Conservation (phyloP, 768 basidiomycete species). For the Cystobasidiopsis lactophilus region DNA sequence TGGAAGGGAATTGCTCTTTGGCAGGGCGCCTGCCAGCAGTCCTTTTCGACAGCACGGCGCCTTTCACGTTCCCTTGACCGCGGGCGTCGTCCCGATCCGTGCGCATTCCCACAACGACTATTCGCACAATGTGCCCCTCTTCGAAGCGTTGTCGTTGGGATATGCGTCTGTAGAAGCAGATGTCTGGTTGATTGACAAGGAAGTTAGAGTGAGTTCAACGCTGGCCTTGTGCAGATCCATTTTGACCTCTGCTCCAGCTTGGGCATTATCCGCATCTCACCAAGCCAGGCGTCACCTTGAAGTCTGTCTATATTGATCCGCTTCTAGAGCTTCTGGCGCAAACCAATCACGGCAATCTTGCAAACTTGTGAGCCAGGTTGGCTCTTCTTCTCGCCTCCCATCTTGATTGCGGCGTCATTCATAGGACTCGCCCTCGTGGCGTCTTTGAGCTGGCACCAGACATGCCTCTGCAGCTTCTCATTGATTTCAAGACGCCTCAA, state of each 20-base stretch:
- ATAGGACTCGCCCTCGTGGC: not conserved
- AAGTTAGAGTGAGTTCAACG: not conserved
- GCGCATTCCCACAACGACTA: not conserved
- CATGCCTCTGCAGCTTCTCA: not conserved
- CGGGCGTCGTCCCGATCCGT: not conserved
- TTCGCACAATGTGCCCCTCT: not conserved
- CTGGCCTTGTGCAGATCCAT: too few relatives aligned
- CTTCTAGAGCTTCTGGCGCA: not conserved
- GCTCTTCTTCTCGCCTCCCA: too few relatives aligned
- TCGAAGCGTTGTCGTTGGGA: not conserved
- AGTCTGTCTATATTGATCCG: not conserved
- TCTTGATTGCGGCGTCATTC: too few relatives aligned
- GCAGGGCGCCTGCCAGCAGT: too few relatives aligned
- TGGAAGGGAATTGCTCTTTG: too few relatives aligned
- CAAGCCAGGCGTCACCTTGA: not conserved
- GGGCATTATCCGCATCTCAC: not conserved
- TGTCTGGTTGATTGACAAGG: not conserved
- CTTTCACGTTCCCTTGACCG: not conserved
- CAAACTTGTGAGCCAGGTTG: too few relatives aligned
- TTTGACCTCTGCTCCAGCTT: not conserved
- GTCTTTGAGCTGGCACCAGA: not conserved
- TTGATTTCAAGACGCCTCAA: not conserved
- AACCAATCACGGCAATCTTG: not conserved
- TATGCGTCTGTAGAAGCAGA: not conserved
- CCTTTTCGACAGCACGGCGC: too few relatives aligned